Percentiles rank a stretch among this genome's conserved stretches.
Evolutionary conservation across 768 basidiomycete genomes (phyloP).

Genomic region (Kwoniella bestiolae): DNA sequence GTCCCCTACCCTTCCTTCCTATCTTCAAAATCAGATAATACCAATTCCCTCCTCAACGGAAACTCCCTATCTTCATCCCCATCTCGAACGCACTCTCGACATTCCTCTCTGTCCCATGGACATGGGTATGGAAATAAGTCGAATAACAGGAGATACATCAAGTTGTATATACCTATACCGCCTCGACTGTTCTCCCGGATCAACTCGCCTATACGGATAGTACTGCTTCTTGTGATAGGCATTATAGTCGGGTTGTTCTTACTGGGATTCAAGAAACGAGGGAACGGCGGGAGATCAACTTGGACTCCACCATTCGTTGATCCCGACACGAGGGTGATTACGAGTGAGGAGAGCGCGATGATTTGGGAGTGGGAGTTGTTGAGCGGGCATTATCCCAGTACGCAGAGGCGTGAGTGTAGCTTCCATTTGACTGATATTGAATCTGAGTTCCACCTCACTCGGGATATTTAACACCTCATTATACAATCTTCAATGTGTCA

Average conservation of each 20-base stretch:
- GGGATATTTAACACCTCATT: too few relatives aligned
- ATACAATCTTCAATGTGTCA: too few relatives aligned
- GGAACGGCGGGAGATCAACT: constrained; percentile 30
- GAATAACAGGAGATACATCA: constrained; percentile 25
- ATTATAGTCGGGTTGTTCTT: constrained; percentile 38
- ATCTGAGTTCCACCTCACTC: background rate
- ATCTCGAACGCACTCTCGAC: constrained; percentile 3
- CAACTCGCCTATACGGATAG: constrained; percentile 32
- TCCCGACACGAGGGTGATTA: constrained; percentile 55
- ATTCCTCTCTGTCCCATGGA: constrained; percentile 11
- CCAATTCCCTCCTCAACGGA: constrained; percentile 17
- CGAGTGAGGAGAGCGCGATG: constrained; percentile 71
- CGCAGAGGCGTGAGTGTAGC: constrained; percentile 68
- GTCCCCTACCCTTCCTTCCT: constrained; percentile 46
- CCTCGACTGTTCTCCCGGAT: constrained; percentile 40
- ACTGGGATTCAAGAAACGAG: constrained; percentile 44
- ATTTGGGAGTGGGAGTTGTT: constrained; percentile 97
- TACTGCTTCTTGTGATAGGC: constrained; percentile 28
- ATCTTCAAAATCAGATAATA: constrained; percentile 4
- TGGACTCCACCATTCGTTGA: constrained; percentile 57
- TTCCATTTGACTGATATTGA: background rate
- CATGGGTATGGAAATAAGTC: background rate
- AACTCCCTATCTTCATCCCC: constrained; percentile 19
- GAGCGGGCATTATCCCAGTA: constrained; percentile 92
- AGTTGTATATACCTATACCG: constrained; percentile 55